A percentile compares a stretch with the other conserved stretches of the same genome.
Evolutionary conservation across 257 asterid genomes (phyloP).

Genomic region (Capsicum pubescens): DNA sequence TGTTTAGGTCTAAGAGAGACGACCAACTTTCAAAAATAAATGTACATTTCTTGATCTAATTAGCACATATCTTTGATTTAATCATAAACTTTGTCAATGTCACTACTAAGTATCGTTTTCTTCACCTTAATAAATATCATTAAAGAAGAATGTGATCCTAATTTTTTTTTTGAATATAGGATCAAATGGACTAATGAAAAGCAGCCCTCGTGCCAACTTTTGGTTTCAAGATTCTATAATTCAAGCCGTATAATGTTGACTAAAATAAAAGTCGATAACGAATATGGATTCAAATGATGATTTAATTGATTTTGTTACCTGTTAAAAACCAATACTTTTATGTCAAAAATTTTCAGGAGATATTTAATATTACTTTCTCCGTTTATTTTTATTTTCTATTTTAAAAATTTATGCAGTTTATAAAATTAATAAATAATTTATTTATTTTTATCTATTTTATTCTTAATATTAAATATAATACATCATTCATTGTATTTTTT

Average conservation of each 20-base stretch:
- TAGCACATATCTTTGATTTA: background rate
- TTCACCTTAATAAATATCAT: background rate
- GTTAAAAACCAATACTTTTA: background rate
- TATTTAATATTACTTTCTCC: too few relatives aligned
- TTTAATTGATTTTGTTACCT: background rate
- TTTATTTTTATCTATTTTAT: too few relatives aligned
- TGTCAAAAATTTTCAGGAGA: too few relatives aligned
- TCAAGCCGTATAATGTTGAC: conserved; percentile 22
- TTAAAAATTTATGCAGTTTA: too few relatives aligned
- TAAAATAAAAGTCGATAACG: background rate
- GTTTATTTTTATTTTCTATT: too few relatives aligned
- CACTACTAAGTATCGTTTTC: too few relatives aligned
- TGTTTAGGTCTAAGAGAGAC: background rate
- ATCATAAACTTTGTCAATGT: background rate
- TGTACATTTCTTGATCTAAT: conserved; percentile 5
- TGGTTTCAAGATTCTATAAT: background rate
- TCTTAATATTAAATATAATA: too few relatives aligned
- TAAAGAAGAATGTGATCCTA: background rate
- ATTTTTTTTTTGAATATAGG: background rate
- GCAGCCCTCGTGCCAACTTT: background rate
- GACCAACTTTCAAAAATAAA: background rate
- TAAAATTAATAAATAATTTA: too few relatives aligned
- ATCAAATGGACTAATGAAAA: background rate
- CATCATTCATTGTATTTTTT: too few relatives aligned
- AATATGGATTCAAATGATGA: background rate